These are phyloP conservation scores for Russula sp. DNA, from an alignment of 768 basidiomycete genomes.

Conservation along the genomic window DNA sequence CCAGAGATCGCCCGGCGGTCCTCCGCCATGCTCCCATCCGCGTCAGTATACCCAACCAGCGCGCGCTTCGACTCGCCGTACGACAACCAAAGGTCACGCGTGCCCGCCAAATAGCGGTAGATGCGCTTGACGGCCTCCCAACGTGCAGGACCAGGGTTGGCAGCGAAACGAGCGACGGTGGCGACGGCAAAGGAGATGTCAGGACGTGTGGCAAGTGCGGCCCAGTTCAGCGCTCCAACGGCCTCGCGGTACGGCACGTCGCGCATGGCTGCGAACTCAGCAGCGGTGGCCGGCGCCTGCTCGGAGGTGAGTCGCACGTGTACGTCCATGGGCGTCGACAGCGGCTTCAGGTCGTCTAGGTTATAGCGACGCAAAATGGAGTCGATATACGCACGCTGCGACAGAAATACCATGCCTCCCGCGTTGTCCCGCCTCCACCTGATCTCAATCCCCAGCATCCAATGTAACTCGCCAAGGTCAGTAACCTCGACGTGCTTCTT, in stretches of 20 bases:
- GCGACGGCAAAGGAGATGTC: background rate
- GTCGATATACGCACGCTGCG: conserved; percentile 27
- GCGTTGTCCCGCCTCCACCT: background rate
- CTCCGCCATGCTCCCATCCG: background rate
- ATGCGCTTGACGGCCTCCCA: background rate
- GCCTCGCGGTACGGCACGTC: conserved; percentile 23
- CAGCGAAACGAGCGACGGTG: background rate
- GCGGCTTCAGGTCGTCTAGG: conserved; percentile 31
- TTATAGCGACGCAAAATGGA: conserved; percentile 27
- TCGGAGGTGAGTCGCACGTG: conserved; percentile 3
- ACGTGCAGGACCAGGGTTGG: background rate
- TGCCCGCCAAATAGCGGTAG: background rate
- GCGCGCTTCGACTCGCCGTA: background rate
- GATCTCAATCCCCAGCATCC: conserved; percentile 18
- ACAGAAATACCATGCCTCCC: conserved; percentile 25
- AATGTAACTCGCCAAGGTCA: background rate
- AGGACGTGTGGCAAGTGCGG: conserved; percentile 17
- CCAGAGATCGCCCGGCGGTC: background rate
- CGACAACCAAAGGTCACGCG: background rate
- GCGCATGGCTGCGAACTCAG: conserved; percentile 2
- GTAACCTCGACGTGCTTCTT: conserved; percentile 28
- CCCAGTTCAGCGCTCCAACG: conserved; percentile 28
- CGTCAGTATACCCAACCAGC: background rate
- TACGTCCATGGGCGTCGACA: conserved; percentile 32
- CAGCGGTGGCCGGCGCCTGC: background rate